These are phyloP conservation scores for Yueomyces sp. DNA, from an alignment of 1,139 yeast genomes.

Conservation along the genomic window DNA sequence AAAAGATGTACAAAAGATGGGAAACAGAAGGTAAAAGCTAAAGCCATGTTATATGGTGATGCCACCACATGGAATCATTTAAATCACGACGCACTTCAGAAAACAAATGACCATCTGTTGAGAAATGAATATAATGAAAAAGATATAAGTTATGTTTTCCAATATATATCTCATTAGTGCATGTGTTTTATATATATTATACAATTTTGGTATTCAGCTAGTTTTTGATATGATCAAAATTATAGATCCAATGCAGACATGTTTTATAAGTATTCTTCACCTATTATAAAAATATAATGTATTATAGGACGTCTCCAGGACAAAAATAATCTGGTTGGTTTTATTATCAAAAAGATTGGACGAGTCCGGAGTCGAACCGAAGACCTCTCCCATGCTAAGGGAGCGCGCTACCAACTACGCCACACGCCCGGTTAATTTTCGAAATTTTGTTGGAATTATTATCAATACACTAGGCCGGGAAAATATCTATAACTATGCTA, in stretches of 20 bases:
- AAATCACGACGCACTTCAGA: conserved; percentile 43
- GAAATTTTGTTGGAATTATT: not conserved
- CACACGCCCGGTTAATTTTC: conserved; percentile 50
- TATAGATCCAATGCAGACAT: no score
- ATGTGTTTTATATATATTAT: no score
- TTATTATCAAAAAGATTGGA: conserved; percentile 31
- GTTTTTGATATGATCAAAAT: no score
- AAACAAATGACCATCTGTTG: conserved; percentile 65
- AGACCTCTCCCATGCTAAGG: conserved; percentile 78
- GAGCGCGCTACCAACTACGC: conserved; percentile 84
- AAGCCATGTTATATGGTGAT: conserved; percentile 94
- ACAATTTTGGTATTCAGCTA: no score
- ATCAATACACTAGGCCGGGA: not conserved
- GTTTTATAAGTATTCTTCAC: no score
- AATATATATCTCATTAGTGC: conserved; percentile 65
- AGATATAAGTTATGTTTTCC: conserved; percentile 80
- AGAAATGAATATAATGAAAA: conserved; percentile 57
- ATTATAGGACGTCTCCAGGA: no score
- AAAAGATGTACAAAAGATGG: conserved; percentile 58
- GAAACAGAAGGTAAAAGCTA: conserved; percentile 53
- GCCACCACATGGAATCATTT: conserved; percentile 97
- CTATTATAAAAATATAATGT: no score
- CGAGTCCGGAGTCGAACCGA: conserved; percentile 84
- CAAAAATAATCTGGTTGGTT: no score
- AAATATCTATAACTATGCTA: no score